Conservation (phyloP, 2,329 filamentous ascomycete species). For the Cadophora gregata region DNA sequence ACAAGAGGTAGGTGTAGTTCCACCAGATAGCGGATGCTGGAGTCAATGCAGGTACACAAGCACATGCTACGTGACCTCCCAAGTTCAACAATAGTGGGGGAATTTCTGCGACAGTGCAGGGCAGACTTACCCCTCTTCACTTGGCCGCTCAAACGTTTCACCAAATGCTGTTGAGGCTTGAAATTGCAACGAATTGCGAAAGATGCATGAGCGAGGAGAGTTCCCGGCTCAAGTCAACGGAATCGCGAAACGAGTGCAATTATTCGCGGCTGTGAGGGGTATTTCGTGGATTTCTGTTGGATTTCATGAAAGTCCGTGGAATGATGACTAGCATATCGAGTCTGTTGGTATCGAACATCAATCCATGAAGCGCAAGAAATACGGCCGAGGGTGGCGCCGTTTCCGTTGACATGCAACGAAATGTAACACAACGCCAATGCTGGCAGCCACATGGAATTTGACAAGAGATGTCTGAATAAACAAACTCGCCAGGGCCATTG, state of each 20-base stretch:
- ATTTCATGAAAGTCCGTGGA: not conserved
- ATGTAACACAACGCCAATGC: slow-evolving; percentile 5
- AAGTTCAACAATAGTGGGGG: not conserved
- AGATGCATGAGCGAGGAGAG: not conserved
- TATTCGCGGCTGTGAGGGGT: not conserved
- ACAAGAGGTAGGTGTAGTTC: not conserved
- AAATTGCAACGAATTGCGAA: not conserved
- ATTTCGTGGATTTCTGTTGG: too few species aligned
- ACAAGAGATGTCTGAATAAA: not conserved
- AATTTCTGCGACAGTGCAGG: not conserved
- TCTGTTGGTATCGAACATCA: not conserved
- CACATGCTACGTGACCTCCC: not conserved
- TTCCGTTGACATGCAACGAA: not conserved
- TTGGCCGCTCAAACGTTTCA: not conserved
- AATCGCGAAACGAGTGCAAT: not conserved
- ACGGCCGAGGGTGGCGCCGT: slow-evolving; percentile 13
- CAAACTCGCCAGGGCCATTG: not conserved
- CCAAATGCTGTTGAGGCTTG: not conserved
- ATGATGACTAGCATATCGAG: not conserved
- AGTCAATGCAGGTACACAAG: not conserved
- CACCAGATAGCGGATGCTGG: not conserved
- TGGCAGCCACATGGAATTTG: slow-evolving; percentile 5
- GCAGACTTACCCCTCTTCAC: slow-evolving; percentile 2
- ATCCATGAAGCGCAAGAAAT: not conserved
- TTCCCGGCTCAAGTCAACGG: not conserved